phyloP scores from a whole-genome alignment of 768 basidiomycete genomes.

The Mycena olivaceomarginata region DNA sequence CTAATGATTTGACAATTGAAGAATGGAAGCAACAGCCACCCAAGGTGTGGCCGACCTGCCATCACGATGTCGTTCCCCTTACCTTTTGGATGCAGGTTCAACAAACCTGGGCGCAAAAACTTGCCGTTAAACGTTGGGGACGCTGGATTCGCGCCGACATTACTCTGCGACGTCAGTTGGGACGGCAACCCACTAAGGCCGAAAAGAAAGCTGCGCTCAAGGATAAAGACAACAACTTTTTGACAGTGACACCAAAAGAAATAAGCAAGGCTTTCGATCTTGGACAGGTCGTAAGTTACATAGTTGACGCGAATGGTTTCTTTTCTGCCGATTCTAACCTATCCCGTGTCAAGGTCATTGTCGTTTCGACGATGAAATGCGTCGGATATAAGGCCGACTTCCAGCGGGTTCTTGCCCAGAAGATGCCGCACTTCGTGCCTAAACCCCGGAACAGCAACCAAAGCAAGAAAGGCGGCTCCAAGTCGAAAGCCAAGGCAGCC shows the following conservation, averaged over 20 bases:
- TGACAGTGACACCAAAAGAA: slow-evolving; percentile 26
- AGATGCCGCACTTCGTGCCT: slow-evolving; percentile 31
- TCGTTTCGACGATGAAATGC: slow-evolving; percentile 19
- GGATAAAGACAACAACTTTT: background rate
- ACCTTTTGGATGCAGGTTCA: slow-evolving; percentile 7
- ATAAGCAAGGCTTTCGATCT: slow-evolving; percentile 21
- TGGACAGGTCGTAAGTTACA: slow-evolving; percentile 23
- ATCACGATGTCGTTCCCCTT: background rate
- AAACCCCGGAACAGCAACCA: background rate
- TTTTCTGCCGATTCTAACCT: background rate
- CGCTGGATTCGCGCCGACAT: slow-evolving; percentile 9
- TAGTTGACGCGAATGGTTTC: background rate
- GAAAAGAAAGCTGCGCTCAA: background rate
- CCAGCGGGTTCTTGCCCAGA: slow-evolving; percentile 22
- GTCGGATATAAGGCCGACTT: slow-evolving; percentile 28
- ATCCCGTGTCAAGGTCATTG: background rate
- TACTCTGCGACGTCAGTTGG: slow-evolving; percentile 6
- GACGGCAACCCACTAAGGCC: slow-evolving; percentile 19
- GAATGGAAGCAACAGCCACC: slow-evolving; percentile 50
- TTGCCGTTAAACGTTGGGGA: slow-evolving; percentile 21
- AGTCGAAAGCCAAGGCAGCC: background rate
- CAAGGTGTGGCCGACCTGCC: background rate
- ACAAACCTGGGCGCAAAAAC: slow-evolving; percentile 9
- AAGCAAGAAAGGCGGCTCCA: background rate
- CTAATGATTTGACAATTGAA: slow-evolving; percentile 44